Percentiles rank a stretch among this genome's conserved stretches.
Evolutionary conservation across 1,284 basidiomycete genomes (phyloP).

Genomic region (Sanghuangporus baumii): DNA sequence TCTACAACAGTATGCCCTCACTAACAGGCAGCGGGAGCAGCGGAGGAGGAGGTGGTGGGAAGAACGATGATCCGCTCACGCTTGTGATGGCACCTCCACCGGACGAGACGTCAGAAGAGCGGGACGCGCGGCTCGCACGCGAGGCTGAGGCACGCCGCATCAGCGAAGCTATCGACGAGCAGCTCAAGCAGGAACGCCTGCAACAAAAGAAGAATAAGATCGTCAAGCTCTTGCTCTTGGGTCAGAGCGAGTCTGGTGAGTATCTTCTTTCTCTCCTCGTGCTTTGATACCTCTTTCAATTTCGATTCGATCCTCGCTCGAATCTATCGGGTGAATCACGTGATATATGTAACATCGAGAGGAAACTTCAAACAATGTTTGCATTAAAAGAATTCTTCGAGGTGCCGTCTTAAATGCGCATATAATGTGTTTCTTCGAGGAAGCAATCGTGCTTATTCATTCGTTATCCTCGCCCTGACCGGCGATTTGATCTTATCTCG

Average conservation of each 20-base stretch:
- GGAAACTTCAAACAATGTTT: not conserved
- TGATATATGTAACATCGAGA: not conserved
- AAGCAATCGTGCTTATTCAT: not conserved
- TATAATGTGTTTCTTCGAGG: not conserved
- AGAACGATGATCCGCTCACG: constrained; percentile 30
- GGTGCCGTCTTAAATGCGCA: not conserved
- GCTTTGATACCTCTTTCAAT: not conserved
- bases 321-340: not conserved
- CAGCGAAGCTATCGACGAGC: constrained; percentile 52
- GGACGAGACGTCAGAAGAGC: constrained; percentile 43
- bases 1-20: constrained; percentile 6
- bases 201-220: constrained; percentile 51
- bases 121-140: constrained; percentile 31
- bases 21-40: too few relatives aligned
- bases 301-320: too few relatives aligned
- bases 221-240: constrained; percentile 59
- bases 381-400: not conserved
- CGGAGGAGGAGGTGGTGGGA: not conserved
- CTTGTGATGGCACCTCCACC: constrained; percentile 30
- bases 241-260: constrained; percentile 32
- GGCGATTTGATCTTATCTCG: not conserved
- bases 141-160: constrained; percentile 41
- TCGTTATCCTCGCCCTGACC: not conserved
- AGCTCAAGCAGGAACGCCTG: constrained; percentile 42
- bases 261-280: not conserved